Evolutionary conservation across 768 basidiomycete species (phyloP), one percentile per base, ranked within the genome.

Genomic region (Krasilnikovozyma curviuscula): DNA sequence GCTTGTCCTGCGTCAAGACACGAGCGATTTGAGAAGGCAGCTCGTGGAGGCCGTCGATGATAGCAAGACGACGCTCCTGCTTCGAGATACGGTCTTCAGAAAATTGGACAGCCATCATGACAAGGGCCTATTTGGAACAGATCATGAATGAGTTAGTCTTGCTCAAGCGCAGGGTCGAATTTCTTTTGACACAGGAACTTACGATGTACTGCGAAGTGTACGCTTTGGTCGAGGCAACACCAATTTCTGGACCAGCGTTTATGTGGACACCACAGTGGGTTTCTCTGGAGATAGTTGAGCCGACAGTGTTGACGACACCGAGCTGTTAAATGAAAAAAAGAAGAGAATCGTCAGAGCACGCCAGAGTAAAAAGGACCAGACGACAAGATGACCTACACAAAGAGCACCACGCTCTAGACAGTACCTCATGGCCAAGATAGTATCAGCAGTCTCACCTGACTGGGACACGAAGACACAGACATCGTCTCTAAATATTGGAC

Each of bases 221-320:
- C 3, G 91, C 91, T 82, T 98, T 98, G 51, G 93, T 97, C 16
- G 88, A 95, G 5, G 93, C 93, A 50, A 98, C 93, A 73, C 93
- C 91, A 55, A 98, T 88, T 43, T 58, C 51, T 14, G 57, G 51
- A 23, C 88, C 88, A 59, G 88, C 93, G 61, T 98, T 98, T 71
- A 98, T 95, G 69, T 97, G 93, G 44, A 98, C 79, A 80, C 93
- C 93, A 55, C 88, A 93, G 70, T 98, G 93, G 3, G 89, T 88
- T 68, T 97, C 88, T 61, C 91, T 83, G 35, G 91, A 95, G 58
- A 97, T 76, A 3, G 91, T 95, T 21, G 88, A 93, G 29, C 93
- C 93, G 59, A 98, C 93, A 30, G 86, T 89, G 71, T 98, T 97
- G 65, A 98, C 88, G 43, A 97, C 83, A 70, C 93, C 93, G 39